Base-by-base conservation (phyloP, 1,284 basidiomycete genomes). In the Melampsora larici-populina region DNA sequence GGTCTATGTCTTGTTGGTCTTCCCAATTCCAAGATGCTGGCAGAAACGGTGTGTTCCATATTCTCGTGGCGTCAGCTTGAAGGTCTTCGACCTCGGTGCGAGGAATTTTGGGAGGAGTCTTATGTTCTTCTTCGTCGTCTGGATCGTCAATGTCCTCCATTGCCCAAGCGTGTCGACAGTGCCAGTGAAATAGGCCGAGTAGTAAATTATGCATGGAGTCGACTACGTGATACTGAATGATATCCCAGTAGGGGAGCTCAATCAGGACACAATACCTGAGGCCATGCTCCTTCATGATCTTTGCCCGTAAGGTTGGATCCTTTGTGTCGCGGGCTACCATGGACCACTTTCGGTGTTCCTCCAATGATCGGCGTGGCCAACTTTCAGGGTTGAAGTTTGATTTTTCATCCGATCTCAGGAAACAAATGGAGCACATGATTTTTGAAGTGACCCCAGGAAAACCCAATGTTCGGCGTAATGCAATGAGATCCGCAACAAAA, bases 401-500 rank as follows among this genome's bases (percentile, higher is more conserved):
- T 8, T 58, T 70, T 24, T 70, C 8, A 11, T 18, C 6, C 49
- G 65, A 17, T 78, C 8, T 15, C 21, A 78, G 24, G 1, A 49
- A 26, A 43, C 79, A 79, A 46, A 49, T 63, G 1, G 79, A 79
- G 60, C 79, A 79, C 67, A 77, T 76, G 6, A 62, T 31, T 11
- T 46, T 70, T 9, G 78, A 40, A 24, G 24, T 63, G 31, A 62
- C 51, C 7, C 13, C 9, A 29, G 62, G n/a, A 78, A 60, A 79
- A 24, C 79, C 79, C 31, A 60, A 66, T 36, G 68, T 33, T 8
- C 71, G 43, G 11, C 77, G 79, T 8, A 64, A 46, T 26, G 79
- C 79, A 26, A 58, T 48, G 26, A 79, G 70, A 33, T 79, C 79
- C 13, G 48, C 69, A 31, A 80, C 63, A 24, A 80, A 64, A 9